Evolutionary conservation across 2,329 filamentous ascomycete species (phyloP).

Genomic region (Dactylellina drechsleri): DNA sequence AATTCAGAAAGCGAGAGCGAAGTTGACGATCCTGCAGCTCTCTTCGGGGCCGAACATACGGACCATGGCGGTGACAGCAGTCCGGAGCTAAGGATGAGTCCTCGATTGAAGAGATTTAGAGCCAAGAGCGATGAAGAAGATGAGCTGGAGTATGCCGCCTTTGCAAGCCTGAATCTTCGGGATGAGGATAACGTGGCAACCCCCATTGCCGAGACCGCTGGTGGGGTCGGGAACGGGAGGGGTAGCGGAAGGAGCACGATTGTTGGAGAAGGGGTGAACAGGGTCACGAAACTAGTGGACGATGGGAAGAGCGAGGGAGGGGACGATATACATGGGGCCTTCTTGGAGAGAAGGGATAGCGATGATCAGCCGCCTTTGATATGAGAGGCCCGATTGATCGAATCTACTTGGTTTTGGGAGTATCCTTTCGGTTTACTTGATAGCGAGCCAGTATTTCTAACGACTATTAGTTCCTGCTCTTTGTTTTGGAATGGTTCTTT

Average conservation of each 20-base stretch:
- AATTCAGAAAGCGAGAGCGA: constrained; percentile 52
- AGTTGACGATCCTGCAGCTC: constrained; percentile 48
- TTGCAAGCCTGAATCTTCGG: constrained; percentile 36
- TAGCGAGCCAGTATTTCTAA: neutral
- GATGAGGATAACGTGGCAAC: constrained; percentile 1
- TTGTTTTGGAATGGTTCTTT: neutral
- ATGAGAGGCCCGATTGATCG: constrained; percentile 1
- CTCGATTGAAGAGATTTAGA: constrained; percentile 32
- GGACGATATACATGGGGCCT: constrained; percentile 46
- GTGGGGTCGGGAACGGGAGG: constrained; percentile 19
- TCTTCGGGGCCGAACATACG: constrained; percentile 40
- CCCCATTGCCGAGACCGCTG: neutral
- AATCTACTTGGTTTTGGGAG: neutral
- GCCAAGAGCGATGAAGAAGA: constrained; percentile 42
- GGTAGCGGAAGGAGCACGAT: constrained; percentile 39
- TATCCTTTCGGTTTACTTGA: constrained; percentile 4
- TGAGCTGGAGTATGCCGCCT: constrained; percentile 50
- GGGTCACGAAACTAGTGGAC: constrained; percentile 2
- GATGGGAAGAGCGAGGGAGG: constrained; percentile 19
- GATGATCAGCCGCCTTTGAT: constrained; percentile 20
- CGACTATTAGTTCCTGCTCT: neutral
- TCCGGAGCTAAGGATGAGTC: constrained; percentile 45
- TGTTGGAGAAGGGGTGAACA: constrained; percentile 39
- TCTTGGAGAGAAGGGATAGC: constrained; percentile 44
- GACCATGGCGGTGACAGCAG: constrained; percentile 31